A percentile compares a stretch with the other conserved stretches of the same genome.
These are phyloP conservation scores for Spinacia oleracea DNA, from an alignment of 179 eudicot genomes.

Conservation along the genomic window DNA sequence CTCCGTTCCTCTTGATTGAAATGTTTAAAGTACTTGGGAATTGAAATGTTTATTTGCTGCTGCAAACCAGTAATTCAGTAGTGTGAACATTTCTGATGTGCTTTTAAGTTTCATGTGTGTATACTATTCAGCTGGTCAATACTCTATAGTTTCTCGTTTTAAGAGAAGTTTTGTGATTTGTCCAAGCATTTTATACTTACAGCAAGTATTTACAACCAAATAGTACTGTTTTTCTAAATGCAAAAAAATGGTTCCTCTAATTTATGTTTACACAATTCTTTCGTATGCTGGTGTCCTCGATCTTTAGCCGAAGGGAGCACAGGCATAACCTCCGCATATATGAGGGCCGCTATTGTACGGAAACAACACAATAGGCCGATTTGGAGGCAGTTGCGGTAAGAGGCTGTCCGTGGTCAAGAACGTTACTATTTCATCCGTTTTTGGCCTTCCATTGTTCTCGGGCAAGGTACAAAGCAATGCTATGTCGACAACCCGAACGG, in stretches of 20 bases:
- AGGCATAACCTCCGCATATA: constrained; percentile 37
- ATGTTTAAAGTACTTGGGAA: too few species aligned
- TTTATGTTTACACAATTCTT: neutral
- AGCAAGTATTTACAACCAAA: neutral
- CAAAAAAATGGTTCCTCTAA: neutral
- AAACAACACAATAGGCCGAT: constrained; percentile 50
- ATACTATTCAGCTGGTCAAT: neutral
- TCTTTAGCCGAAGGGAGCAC: constrained; percentile 31
- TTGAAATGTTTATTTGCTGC: neutral
- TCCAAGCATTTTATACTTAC: neutral
- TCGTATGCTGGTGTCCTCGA: neutral
- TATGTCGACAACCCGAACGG: constrained; percentile 55
- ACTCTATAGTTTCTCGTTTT: neutral
- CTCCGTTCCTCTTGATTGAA: neutral
- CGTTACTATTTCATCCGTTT: constrained; percentile 50
- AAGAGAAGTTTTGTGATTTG: neutral
- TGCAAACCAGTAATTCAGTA: neutral
- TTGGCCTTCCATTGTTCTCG: constrained; percentile 66
- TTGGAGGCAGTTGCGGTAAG: constrained; percentile 55
- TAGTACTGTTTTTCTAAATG: neutral
- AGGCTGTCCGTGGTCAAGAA: constrained; percentile 39
- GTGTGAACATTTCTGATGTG: neutral
- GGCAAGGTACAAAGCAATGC: constrained; percentile 69
- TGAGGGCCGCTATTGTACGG: constrained; percentile 37
- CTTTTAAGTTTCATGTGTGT: neutral